phyloP scores from a whole-genome alignment of 495 filamentous ascomycete species.

The Aspergillus carlsbadensis region DNA sequence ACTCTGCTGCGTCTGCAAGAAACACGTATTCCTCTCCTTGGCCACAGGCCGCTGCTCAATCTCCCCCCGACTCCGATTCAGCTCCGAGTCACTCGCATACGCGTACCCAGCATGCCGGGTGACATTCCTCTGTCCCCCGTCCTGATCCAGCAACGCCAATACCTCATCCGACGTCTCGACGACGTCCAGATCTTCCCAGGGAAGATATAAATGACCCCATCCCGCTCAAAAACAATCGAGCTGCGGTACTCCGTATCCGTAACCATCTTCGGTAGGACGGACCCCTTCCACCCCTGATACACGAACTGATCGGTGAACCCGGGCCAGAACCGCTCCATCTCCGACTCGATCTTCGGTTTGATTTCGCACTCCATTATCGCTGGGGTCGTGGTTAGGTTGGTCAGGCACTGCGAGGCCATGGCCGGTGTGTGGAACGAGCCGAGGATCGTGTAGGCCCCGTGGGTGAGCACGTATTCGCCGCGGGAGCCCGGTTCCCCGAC shows the following conservation, averaged over 20 bases:
- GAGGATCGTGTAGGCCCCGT: slow-evolving; percentile 7
- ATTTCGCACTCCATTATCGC: neutral
- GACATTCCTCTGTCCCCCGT: neutral
- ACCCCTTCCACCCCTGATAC: slow-evolving; percentile 8
- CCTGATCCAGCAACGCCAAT: neutral
- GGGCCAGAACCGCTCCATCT: slow-evolving; percentile 11
- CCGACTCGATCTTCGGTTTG: slow-evolving; percentile 1
- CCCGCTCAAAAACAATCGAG: neutral
- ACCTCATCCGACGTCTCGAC: neutral
- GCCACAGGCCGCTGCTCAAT: neutral
- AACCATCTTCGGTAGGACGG: slow-evolving; percentile 7
- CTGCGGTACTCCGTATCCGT: slow-evolving; percentile 10
- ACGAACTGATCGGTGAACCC: slow-evolving; percentile 1
- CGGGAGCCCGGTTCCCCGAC: neutral
- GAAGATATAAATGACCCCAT: slow-evolving; percentile 10
- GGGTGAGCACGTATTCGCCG: neutral
- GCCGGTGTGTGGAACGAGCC: neutral
- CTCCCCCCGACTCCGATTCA: neutral
- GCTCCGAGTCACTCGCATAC: neutral
- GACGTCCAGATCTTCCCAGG: slow-evolving; percentile 11
- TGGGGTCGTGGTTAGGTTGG: neutral
- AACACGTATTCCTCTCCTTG: neutral
- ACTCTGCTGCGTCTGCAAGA: neutral
- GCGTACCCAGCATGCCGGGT: neutral
- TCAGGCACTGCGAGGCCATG: neutral